Base-by-base conservation (phyloP, 2,329 filamentous ascomycete species). In the Ambrosiella cleistominuta region DNA sequence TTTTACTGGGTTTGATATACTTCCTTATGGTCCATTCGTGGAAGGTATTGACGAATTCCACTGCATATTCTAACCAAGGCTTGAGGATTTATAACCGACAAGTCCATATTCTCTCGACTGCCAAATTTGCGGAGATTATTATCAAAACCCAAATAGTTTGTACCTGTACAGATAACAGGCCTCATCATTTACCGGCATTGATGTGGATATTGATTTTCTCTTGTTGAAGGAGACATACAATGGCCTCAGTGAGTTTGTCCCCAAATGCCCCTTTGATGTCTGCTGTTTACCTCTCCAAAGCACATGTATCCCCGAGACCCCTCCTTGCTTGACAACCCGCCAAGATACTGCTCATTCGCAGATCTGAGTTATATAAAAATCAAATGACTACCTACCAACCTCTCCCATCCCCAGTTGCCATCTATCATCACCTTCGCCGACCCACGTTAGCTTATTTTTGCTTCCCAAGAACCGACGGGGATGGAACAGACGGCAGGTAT, bases 171-270 rank as follows among this genome's bases (percentile, higher is more conserved):
- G 27, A 27, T 27, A 27, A 27, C 27, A 27, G 27, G 27, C 27
- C 4, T 27, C 40, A 8, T 42, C 5, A 12, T 42, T 42, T 42
- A 8, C 49, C 49, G 35, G 17, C 17, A 15, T 50, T 35, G 12
- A 53, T n/a, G n/a, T 53, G 7, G 40, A 3, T n/a, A 4, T 42
- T 42, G n/a, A 42, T 12, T 42, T 42, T n/a, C 11, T 42, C 6
- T 42, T n/a, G 6, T 42, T 42, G n/a, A 42, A 42, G 17, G 13
- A 36, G n/a, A 57, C 39, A 44, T 15, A 54, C 51, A n/a, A 58
- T 58, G 57, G 57, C 57, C 27, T 58, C 57, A n/a, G 57, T 58
- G 40, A 55, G 57, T 44, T 35, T 15, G 15, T 37, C 17, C 19
- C 27, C 27, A 27, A 27, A 27, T 27, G 27, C 27, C 27, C 27